phyloP scores from a whole-genome alignment of 768 basidiomycete species.

The Mycena galopus region DNA sequence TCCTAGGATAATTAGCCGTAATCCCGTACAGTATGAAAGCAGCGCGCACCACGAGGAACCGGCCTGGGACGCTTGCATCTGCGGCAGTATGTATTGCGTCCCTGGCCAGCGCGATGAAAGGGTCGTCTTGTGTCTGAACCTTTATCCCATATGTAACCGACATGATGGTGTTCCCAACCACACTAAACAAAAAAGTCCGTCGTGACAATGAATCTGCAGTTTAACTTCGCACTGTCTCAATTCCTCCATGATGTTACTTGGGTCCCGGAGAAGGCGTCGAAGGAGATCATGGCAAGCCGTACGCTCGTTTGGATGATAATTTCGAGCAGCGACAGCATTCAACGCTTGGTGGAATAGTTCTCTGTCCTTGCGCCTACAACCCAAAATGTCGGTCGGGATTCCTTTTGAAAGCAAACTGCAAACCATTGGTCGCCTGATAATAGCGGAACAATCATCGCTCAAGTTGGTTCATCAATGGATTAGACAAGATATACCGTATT shows the following conservation, averaged over 20 bases:
- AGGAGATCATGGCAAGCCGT: conserved; percentile 29
- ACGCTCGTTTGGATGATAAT: conserved; percentile 36
- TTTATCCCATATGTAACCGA: conserved; percentile 45
- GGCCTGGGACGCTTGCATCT: conserved; percentile 33
- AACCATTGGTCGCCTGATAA: conserved; percentile 34
- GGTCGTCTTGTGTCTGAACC: conserved; percentile 41
- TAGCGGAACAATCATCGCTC: neutral
- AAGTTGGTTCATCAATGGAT: neutral
- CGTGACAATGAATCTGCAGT: neutral
- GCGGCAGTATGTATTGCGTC: conserved; percentile 32
- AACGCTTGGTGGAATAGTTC: conserved; percentile 39
- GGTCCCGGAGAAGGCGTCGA: too few species aligned
- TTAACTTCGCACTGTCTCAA: conserved; percentile 37
- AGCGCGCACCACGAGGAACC: conserved; percentile 32
- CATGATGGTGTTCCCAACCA: conserved; percentile 37
- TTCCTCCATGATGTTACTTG: conserved; percentile 34
- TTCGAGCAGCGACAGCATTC: conserved; percentile 29
- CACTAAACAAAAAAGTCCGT: conserved; percentile 30
- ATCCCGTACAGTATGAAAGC: neutral
- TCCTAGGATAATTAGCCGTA: conserved; percentile 11
- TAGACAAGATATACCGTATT: conserved; percentile 20
- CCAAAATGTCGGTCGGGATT: neutral
- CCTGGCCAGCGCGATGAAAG: conserved; percentile 38
- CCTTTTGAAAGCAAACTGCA: neutral
- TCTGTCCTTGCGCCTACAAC: conserved; percentile 36